Base-by-base conservation (phyloP, 2,329 filamentous ascomycete genomes). In the Verticillium albo-atrum region DNA sequence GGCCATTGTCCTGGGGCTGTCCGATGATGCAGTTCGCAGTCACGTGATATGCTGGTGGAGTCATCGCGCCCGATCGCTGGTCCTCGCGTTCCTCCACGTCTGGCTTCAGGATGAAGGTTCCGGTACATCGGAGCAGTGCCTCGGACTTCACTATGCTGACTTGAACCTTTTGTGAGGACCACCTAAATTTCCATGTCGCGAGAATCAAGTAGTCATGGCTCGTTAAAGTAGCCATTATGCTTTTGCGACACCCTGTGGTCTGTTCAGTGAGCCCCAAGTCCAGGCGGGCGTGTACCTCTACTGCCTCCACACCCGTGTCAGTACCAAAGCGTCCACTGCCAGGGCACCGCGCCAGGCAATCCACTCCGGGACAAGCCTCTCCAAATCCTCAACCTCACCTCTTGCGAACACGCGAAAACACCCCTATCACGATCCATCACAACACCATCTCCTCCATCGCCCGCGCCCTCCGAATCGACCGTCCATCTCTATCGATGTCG, bases 371-470 rank as follows among this genome's bases (percentile, higher is more conserved):
- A 70, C 67, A 64, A 66, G 67, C 66, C 66, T 68, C 67, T 67
- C 75, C 72, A 73, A 78, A 77, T 73, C 74, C 75, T 79, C 74
- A 81, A 85, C 82, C 77, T 85, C 82, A 83, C 74, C 76, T 78
- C 77, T 80, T 72, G 74, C 76, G 75, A 75, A 74, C 74, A 81
- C 76, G 76, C 75, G 73, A 78, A 82, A 81, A 78, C 72, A 68
- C 71, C 70, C 72, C 71, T 64, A 72, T 74, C 75, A 70, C 74
- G 75, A 79, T 73, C 75, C 81, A 85, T 85, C 83, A 75, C 75
- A 71, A 68, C 76, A 73, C 68, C 72, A 68, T 72, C 78, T 77
- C 71, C 68, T 63, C 72, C 73, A 77, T 77, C 70, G 65, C 62
- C 64, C 68, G 72, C 65, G 70, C 68, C 70, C 67, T 68, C 64